Evolutionary conservation across 1,139 yeast genomes (phyloP), one percentile per base, ranked within the genome.

Genomic region (Debaryomyces psychrophilus): DNA sequence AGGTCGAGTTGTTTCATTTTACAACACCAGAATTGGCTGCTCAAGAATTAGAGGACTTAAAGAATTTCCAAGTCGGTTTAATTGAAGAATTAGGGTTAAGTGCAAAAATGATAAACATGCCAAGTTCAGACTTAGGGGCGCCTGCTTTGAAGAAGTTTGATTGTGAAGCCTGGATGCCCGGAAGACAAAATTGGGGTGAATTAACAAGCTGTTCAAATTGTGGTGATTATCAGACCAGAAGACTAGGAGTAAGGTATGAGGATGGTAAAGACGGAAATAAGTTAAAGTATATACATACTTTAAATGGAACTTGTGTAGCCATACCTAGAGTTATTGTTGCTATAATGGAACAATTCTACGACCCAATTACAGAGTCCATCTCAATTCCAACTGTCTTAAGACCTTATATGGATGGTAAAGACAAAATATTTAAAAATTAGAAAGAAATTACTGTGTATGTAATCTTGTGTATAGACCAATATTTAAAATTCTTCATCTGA

Each of bases 81-180:
- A 73, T 93, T 7, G 50, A 61, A 0, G 83, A 82, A 5, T 71
- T 95, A 15, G 98, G 96, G 0, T 69, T 95, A 4, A 76, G 82
- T 29, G 96, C 97, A 2, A 81, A 90, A 50, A 87, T 93, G 33
- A 69, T 93, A 31, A 82, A 87, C 54, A 90, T 95, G 92, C 97
- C 98, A 0, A 82, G 85, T 20, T 82, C 87, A 50, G 99, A 95
- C 61, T 69, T 95, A 44, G 99, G 99, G 0, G 86, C 96, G 0
- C 97, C 99, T 1, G 99, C 99, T 0, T 81, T 77, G 65, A 85
- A 87, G 59, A 95, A 95, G 65, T 90, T 85, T 59, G 99, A 95
- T 58, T 88, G 92, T 46, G 99, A 95, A 65, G 97, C 95, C 0
- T 90, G 97, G 93, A 93, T 95, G 97, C 99, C 98, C 0, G 98